phyloP scores from a whole-genome alignment of 2,329 filamentous ascomycete species.

The Beauveria bassiana region DNA sequence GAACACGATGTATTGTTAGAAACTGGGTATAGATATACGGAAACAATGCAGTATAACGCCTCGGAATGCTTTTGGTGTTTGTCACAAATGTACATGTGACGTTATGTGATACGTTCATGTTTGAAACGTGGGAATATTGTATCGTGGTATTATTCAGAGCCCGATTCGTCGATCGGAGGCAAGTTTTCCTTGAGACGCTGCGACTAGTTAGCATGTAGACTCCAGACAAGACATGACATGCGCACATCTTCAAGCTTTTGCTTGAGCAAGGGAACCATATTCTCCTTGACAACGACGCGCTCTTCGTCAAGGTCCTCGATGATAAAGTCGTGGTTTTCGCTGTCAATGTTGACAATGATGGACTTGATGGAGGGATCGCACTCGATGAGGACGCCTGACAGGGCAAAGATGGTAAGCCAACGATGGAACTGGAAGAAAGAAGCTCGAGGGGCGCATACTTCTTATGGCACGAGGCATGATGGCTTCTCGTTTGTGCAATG shows the following conservation, averaged over 20 bases:
- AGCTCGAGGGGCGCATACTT: constrained; percentile 49
- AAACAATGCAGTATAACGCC: neutral
- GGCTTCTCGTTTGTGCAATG: neutral
- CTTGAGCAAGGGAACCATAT: constrained; percentile 62
- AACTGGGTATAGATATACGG: neutral
- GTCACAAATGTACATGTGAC: neutral
- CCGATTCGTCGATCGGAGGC: constrained; percentile 43
- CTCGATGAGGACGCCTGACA: constrained; percentile 63
- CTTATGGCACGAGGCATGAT: constrained; percentile 3
- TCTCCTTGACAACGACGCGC: constrained; percentile 66
- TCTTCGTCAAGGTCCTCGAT: constrained; percentile 75
- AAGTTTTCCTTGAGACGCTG: constrained; percentile 46
- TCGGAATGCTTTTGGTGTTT: neutral
- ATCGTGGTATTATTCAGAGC: constrained; percentile 29
- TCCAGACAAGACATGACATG: neutral
- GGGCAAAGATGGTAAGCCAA: neutral
- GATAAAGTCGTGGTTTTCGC: constrained; percentile 62
- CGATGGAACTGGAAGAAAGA: constrained; percentile 22
- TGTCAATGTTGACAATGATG: constrained; percentile 72
- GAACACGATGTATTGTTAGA: neutral
- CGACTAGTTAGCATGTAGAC: neutral
- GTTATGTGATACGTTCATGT: neutral
- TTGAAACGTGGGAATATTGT: neutral
- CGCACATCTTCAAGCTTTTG: constrained; percentile 58
- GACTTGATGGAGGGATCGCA: constrained; percentile 84